These are phyloP conservation scores for Hypoxylon sp. DNA, from an alignment of 2,329 filamentous ascomycete genomes.

Conservation along the genomic window DNA sequence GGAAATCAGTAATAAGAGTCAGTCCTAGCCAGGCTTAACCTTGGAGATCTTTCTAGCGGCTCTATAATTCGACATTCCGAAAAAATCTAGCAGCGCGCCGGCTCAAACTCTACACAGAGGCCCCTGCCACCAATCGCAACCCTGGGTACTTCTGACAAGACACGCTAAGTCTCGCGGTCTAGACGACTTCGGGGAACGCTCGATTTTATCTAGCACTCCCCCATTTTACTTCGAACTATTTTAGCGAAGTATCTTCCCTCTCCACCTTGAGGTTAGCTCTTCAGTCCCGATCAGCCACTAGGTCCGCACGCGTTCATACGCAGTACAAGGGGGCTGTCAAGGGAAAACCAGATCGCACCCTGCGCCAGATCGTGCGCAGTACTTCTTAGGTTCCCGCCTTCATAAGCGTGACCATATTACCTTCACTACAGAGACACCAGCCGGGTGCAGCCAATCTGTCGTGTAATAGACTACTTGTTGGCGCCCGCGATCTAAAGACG, in stretches of 20 bases:
- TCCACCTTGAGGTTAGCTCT: constrained; percentile 42
- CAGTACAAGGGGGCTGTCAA: constrained; percentile 38
- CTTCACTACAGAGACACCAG: constrained; percentile 31
- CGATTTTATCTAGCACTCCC: constrained; percentile 43
- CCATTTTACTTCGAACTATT: constrained; percentile 50
- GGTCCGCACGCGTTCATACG: constrained; percentile 40
- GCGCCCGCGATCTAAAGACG: constrained; percentile 46
- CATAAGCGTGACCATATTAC: constrained; percentile 30
- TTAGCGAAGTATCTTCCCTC: constrained; percentile 51
- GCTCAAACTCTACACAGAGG: constrained; percentile 47
- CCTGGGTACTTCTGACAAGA: constrained; percentile 50
- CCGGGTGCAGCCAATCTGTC: constrained; percentile 39
- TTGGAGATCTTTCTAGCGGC: constrained; percentile 47
- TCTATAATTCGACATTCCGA: constrained; percentile 48
- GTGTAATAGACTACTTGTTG: constrained; percentile 43
- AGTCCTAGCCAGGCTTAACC: constrained; percentile 49
- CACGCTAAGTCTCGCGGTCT: constrained; percentile 49
- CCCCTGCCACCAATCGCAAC: constrained; percentile 50
- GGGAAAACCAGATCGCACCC: constrained; percentile 44
- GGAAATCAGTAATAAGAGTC: constrained; percentile 50
- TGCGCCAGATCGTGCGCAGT: constrained; percentile 43
- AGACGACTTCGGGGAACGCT: constrained; percentile 52
- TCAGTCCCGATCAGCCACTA: constrained; percentile 30
- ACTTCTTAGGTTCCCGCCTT: constrained; percentile 30
- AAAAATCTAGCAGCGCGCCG: constrained; percentile 49